These are phyloP conservation scores for Colletotrichum siamense DNA, from an alignment of 2,329 filamentous ascomycete genomes.

Conservation along the genomic window DNA sequence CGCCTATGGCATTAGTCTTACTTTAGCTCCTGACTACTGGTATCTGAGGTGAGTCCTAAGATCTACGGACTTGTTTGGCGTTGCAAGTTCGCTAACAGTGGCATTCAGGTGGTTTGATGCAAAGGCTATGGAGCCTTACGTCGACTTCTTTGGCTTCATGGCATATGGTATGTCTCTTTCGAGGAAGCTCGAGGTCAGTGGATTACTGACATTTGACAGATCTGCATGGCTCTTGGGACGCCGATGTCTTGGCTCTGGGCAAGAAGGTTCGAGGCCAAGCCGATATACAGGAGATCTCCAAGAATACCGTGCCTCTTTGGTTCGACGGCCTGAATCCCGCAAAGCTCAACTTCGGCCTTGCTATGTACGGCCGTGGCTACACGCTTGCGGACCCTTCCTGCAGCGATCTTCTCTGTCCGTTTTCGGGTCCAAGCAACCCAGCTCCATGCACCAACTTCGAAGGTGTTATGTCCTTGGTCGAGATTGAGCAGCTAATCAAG, in stretches of 20 bases:
- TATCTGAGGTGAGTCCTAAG: background rate
- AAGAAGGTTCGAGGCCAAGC: conserved; percentile 41
- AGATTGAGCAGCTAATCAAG: conserved; percentile 80
- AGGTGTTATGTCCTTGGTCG: conserved; percentile 34
- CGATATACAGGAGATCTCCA: conserved; percentile 45
- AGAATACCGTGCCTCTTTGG: conserved; percentile 42
- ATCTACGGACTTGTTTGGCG: rapidly evolving
- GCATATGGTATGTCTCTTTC: background rate
- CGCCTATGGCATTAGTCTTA: background rate
- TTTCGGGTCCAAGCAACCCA: conserved; percentile 28
- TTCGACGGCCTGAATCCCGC: conserved; percentile 40
- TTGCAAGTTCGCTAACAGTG: background rate
- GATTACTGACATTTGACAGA: background rate
- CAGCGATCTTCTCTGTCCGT: conserved; percentile 28
- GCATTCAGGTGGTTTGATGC: background rate
- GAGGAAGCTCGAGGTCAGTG: background rate
- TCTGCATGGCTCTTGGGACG: background rate
- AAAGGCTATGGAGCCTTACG: background rate
- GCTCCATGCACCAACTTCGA: conserved; percentile 30
- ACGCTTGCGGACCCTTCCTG: conserved; percentile 35
- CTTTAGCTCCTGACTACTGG: background rate
- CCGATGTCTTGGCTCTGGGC: conserved; percentile 29
- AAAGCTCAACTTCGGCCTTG: conserved; percentile 52
- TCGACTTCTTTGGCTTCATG: background rate
- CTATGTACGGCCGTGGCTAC: conserved; percentile 52